These are phyloP conservation scores for Saturnispora gosingensis DNA, from an alignment of 805 yeast species.

Conservation along the genomic window DNA sequence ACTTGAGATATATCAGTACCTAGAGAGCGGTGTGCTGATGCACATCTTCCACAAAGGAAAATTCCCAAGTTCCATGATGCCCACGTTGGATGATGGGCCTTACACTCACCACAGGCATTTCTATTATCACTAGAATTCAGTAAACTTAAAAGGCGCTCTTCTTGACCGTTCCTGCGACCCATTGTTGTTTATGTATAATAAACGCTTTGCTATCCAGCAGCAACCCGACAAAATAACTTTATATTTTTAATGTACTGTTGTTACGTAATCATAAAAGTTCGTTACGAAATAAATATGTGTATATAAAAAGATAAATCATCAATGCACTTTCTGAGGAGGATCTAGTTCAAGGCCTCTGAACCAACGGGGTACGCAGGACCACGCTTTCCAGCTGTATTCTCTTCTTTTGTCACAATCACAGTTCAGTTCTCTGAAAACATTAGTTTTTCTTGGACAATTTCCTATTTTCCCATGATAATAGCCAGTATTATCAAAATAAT, in stretches of 20 bases:
- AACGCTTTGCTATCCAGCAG: background rate
- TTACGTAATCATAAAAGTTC: background rate
- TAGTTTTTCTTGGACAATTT: constrained; percentile 46
- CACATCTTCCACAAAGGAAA: constrained; percentile 78
- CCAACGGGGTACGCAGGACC: constrained; percentile 44
- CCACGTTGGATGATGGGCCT: constrained; percentile 54
- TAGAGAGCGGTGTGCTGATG: constrained; percentile 62
- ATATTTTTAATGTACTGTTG: too few relatives aligned
- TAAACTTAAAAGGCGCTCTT: constrained; percentile 40
- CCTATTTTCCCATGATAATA: constrained; percentile 47
- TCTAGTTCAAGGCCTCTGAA: constrained; percentile 7
- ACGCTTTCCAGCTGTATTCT: constrained; percentile 43
- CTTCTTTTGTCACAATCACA: constrained; percentile 41
- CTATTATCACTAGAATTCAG: constrained; percentile 50
- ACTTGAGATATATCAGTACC: constrained; percentile 55
- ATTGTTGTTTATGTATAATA: background rate
- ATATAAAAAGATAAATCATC: background rate
- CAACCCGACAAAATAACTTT: background rate
- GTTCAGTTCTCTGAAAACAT: constrained; percentile 33
- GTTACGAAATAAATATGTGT: background rate
- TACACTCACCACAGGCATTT: constrained; percentile 77
- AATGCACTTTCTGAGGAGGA: constrained; percentile 5
- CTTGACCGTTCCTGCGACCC: constrained; percentile 15
- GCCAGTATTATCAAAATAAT: constrained; percentile 52
- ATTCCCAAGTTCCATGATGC: constrained; percentile 47